Base-by-base conservation (phyloP, 2,329 filamentous ascomycete genomes). In the Nigrospora oryzae region DNA sequence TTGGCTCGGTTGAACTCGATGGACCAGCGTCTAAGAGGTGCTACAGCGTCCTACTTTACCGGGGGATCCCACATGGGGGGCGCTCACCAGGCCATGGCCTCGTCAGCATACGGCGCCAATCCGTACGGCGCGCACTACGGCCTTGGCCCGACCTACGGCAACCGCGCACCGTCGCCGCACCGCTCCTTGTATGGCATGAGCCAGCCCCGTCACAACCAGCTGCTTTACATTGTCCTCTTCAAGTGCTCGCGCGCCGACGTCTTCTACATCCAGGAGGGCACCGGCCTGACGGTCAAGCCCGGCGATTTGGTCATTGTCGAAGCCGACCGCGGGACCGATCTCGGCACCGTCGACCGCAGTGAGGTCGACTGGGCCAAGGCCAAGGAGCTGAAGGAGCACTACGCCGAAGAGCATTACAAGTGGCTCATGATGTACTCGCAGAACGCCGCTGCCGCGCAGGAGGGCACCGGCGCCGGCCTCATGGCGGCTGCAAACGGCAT, bases 371-470 rank as follows among this genome's bases (percentile, higher is more conserved):
- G 89, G 76, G 84, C 89, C 53, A 80, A 84, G 42, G 93, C 93
- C 10, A 90, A 93, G 58, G 85, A 93, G 40, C 70, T 89, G 53
- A 95, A 96, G 63, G 88, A 94, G 55, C 84, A 93, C 55, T 94
- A 91, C 53, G 86, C 86, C 2, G 89, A 96, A 61, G 89, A 97
- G 61, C 93, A 98, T 63, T 96, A 95, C 68, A 90, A 89, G 58
- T 97, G 91, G 88, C 75, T 98, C 43, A 95, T 97, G 86, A 93
- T 97, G 86, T 98, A 96, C 64, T 95, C 89, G 1, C 84, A 89
- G 62, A 86, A 81, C 59, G 87, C 79, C 8, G 77, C 76, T 33
- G 76, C 73, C 17, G 75, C 73, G 17, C 74, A 81, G 45, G 81
- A 83, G 49, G 75, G 78, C 19, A 68, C 75, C 7, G 74, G 77